Percentiles rank a stretch among this genome's conserved stretches.
phyloP scores from a whole-genome alignment of 1,284 basidiomycete species.

The Sanghuangporus weigelae region DNA sequence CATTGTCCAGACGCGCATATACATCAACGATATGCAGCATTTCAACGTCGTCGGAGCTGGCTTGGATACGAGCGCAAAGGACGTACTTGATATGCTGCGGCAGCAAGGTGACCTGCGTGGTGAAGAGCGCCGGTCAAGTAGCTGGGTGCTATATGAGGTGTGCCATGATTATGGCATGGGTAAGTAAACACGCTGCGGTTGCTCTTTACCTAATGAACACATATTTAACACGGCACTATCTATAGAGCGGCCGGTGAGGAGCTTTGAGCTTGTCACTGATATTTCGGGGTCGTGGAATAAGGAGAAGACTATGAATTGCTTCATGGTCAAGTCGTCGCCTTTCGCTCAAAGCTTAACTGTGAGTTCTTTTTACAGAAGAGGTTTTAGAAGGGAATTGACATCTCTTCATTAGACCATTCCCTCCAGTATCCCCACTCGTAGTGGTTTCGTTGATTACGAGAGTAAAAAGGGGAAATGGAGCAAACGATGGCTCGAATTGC shows the following conservation, averaged over 20 bases:
- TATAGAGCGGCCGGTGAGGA: constrained; percentile 79
- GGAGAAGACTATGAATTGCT: constrained; percentile 68
- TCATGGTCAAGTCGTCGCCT: constrained; percentile 70
- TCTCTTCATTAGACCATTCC: constrained; percentile 56
- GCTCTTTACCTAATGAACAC: neutral
- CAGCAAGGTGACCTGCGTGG: constrained; percentile 54
- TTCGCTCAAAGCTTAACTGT: constrained; percentile 57
- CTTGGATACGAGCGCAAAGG: constrained; percentile 54
- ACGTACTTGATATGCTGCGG: constrained; percentile 59
- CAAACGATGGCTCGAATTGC: constrained; percentile 81
- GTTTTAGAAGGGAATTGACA: neutral
- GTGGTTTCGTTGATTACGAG: constrained; percentile 81
- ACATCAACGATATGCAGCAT: constrained; percentile 67
- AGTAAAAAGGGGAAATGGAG: constrained; percentile 88
- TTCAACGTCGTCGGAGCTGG: constrained; percentile 67
- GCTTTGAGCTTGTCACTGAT: constrained; percentile 71
- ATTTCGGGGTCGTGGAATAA: constrained; percentile 81
- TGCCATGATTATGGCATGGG: constrained; percentile 84
- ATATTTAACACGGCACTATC: neutral
- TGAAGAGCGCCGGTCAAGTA: constrained; percentile 44
- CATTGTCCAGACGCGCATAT: constrained; percentile 56
- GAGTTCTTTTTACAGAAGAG: constrained; percentile 26
- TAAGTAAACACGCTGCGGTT: constrained; percentile 31
- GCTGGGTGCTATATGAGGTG: constrained; percentile 78
- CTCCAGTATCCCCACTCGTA: constrained; percentile 59